Conservation (phyloP, 345 rosid species). For the Salix koriyanagi region DNA sequence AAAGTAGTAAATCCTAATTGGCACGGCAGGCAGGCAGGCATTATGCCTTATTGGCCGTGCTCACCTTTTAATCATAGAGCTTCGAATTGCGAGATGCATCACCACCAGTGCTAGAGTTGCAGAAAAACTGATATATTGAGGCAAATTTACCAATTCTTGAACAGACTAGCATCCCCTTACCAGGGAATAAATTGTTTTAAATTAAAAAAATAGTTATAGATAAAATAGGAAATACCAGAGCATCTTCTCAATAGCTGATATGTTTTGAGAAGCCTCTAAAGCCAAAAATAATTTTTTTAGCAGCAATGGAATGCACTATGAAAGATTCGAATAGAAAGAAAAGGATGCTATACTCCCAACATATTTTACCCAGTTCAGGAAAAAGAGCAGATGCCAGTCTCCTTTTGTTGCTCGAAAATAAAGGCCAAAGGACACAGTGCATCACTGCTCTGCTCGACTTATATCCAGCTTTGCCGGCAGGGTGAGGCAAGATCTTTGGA, state of each 20-base stretch:
- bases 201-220: constrained; percentile 27
- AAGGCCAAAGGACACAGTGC: constrained; percentile 43
- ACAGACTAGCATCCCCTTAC: constrained; percentile 90
- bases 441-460: constrained; percentile 50
- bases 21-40: constrained; percentile 91
- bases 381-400: constrained; percentile 44
- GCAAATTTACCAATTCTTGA: constrained; percentile 65
- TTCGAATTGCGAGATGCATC: constrained; percentile 77
- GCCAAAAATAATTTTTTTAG: constrained; percentile 57
- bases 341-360: constrained; percentile 64
- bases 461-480: constrained; percentile 44
- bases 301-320: constrained; percentile 45
- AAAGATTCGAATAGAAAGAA: constrained; percentile 47
- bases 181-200: constrained; percentile 66
- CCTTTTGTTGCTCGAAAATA: constrained; percentile 54
- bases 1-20: constrained; percentile 49
- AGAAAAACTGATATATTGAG: constrained; percentile 69
- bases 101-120: constrained; percentile 93
- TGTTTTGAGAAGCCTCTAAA: constrained; percentile 67
- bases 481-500: constrained; percentile 49
- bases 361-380: constrained; percentile 51
- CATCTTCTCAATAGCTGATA: constrained; percentile 76
- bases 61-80: constrained; percentile 90
- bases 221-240: constrained; percentile 59
- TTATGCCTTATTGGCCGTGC: constrained; percentile 81